phyloP scores from a whole-genome alignment of 345 rosid species.

The Ceriops tagal region DNA sequence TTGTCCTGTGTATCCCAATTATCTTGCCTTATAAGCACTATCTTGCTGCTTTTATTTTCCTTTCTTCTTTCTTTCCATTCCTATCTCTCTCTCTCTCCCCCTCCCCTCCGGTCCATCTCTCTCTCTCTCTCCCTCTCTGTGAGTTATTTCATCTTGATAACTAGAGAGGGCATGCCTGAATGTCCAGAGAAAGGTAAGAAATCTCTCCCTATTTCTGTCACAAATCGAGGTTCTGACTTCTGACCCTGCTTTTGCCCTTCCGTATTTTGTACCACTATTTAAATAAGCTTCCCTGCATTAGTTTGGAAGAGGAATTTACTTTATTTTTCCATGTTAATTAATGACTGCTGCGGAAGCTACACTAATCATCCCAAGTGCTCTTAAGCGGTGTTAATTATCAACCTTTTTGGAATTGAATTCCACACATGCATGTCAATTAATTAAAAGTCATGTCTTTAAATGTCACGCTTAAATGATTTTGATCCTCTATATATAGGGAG shows the following conservation, averaged over 20 bases:
- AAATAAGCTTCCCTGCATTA: no score
- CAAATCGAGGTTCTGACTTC: neutral
- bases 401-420: no score
- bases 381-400: no score
- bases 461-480: neutral
- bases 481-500: conserved; percentile 43
- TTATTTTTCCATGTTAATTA: neutral
- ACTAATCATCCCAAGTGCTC: neutral
- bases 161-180: conserved; percentile 78
- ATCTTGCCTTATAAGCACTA: conserved; percentile 83
- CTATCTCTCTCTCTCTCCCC: conserved; percentile 13
- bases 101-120: conserved; percentile 15
- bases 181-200: conserved; percentile 91
- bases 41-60: conserved; percentile 21
- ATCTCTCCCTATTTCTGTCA: neutral
- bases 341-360: conserved; percentile 3
- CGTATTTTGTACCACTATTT: no score
- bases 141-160: conserved; percentile 16
- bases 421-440: no score
- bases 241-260: no score
- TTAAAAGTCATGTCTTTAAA: neutral
- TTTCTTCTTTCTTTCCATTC: conserved; percentile 28
- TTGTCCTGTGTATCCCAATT: conserved; percentile 18
- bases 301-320: no score
- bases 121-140: conserved; percentile 20